These are phyloP conservation scores for Rauvolfia tetraphylla DNA, from an alignment of 257 asterid species.

Conservation along the genomic window DNA sequence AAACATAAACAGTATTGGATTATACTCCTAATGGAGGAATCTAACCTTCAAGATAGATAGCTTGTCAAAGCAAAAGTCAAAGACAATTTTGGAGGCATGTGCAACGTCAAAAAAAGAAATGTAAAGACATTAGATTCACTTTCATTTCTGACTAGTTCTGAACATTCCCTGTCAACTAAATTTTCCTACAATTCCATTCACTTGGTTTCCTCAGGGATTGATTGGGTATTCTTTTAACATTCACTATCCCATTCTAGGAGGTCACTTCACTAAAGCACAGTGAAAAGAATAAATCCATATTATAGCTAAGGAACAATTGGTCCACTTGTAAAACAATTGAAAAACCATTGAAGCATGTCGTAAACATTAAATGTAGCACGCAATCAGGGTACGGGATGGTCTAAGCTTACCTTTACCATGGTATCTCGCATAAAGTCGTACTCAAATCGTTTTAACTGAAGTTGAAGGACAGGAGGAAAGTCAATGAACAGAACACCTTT, in stretches of 20 bases:
- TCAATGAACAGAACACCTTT: constrained; percentile 78
- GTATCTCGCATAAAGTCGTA: constrained; percentile 70
- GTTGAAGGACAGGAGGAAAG: constrained; percentile 78
- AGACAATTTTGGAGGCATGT: background rate
- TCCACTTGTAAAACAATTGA: background rate
- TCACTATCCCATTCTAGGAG: background rate
- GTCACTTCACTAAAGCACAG: background rate
- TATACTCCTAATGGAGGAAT: background rate
- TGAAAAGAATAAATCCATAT: background rate
- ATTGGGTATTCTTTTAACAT: background rate
- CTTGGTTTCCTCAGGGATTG: background rate
- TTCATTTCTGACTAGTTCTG: background rate
- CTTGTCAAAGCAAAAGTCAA: background rate
- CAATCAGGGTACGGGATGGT: background rate
- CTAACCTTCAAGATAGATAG: background rate
- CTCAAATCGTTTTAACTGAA: constrained; percentile 71
- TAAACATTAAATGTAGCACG: background rate
- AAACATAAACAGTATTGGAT: background rate
- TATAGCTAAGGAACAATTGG: background rate
- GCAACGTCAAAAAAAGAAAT: background rate
- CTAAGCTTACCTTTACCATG: constrained; percentile 63
- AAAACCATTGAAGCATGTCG: background rate
- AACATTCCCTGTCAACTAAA: background rate
- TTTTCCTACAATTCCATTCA: background rate
- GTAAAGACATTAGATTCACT: background rate